Percentiles rank a stretch among this genome's conserved stretches.
phyloP scores from a whole-genome alignment of 2,329 filamentous ascomycete genomes.

The Arthroderma sp. region DNA sequence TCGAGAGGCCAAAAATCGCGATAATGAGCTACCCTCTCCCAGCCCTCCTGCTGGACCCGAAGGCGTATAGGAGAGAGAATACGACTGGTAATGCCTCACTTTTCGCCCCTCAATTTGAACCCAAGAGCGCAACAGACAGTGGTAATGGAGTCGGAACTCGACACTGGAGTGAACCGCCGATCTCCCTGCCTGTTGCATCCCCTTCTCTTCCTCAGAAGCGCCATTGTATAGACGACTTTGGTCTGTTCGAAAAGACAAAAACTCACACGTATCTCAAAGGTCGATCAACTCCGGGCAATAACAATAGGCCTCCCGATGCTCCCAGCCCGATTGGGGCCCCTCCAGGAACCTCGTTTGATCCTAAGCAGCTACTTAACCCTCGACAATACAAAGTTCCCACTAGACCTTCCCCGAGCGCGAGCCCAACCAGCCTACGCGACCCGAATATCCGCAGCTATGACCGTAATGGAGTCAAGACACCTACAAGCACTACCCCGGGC shows the following conservation, averaged over 20 bases:
- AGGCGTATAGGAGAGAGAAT: constrained; percentile 28
- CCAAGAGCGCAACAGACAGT: background rate
- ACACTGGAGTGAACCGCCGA: background rate
- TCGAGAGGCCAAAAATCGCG: background rate
- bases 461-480: background rate
- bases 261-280: constrained; percentile 6
- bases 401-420: background rate
- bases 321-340: background rate
- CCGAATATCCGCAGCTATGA: background rate
- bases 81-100: constrained; percentile 11
- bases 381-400: constrained; percentile 8
- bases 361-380: constrained; percentile 15
- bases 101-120: background rate
- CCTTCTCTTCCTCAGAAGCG: background rate
- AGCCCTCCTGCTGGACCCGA: constrained; percentile 35
- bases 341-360: constrained; percentile 11
- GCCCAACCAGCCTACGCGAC: background rate
- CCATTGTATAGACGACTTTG: background rate
- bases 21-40: constrained; percentile 24
- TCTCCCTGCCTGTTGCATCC: background rate
- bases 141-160: background rate
- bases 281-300: background rate
- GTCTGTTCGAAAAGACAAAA: background rate
- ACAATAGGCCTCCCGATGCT: background rate
- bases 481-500: background rate